A percentile compares a stretch with the other conserved stretches of the same genome.
These are phyloP conservation scores for Boletus rubroflammeus DNA, from an alignment of 768 basidiomycete species.

Conservation along the genomic window DNA sequence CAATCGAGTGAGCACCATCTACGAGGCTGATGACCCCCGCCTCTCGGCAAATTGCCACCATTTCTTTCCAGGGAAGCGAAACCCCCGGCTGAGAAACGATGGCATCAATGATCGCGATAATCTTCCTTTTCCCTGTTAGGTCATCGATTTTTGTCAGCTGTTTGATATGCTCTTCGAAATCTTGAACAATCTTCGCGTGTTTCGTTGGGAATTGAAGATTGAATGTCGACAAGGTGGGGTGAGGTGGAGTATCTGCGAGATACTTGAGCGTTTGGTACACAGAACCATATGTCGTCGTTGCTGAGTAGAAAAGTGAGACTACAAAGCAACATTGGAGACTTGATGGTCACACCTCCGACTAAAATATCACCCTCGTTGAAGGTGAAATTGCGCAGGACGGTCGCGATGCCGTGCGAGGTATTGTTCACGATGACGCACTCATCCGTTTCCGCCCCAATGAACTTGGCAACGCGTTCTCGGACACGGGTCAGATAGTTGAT, in stretches of 20 bases:
- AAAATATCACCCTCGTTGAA: conserved; percentile 56
- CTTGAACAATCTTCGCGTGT: conserved; percentile 50
- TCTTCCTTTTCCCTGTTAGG: conserved; percentile 36
- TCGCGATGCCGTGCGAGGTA: conserved; percentile 45
- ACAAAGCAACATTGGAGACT: neutral
- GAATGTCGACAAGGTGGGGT: conserved; percentile 51
- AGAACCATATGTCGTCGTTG: conserved; percentile 55
- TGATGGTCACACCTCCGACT: conserved; percentile 36
- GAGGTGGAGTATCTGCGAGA: conserved; percentile 51
- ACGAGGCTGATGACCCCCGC: conserved; percentile 65
- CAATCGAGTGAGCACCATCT: conserved; percentile 78
- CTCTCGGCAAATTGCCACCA: conserved; percentile 61
- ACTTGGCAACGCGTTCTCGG: conserved; percentile 44
- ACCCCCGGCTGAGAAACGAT: conserved; percentile 63
- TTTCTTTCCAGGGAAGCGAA: conserved; percentile 65
- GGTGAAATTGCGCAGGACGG: conserved; percentile 60
- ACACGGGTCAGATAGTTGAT: conserved; percentile 35
- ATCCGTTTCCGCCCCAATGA: conserved; percentile 50
- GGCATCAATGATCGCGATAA: conserved; percentile 67
- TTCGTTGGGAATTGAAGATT: conserved; percentile 52
- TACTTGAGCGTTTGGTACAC: conserved; percentile 49
- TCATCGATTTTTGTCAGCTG: conserved; percentile 24
- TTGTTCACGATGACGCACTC: conserved; percentile 51
- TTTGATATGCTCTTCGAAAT: conserved; percentile 40
- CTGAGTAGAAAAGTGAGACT: conserved; percentile 30